A percentile compares a stretch with the other conserved stretches of the same genome.
phyloP scores from a whole-genome alignment of 192 early-diverging fungal genomes.

The Mortierella antarctica region DNA sequence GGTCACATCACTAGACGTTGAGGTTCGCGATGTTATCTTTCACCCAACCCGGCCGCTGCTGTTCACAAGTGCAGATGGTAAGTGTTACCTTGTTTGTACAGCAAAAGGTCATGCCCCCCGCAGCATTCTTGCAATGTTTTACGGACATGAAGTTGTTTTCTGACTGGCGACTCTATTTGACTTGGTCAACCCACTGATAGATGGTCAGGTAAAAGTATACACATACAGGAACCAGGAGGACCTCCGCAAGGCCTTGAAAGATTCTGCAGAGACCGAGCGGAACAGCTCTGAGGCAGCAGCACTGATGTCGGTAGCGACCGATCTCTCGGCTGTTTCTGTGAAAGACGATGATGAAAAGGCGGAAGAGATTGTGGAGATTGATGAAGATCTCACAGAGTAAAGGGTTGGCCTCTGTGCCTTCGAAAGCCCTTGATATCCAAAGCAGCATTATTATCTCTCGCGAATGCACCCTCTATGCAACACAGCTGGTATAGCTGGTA shows the following conservation, averaged over 20 bases:
- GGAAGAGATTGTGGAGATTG: conserved; percentile 15
- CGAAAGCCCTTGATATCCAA: background rate
- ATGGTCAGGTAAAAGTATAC: conserved; percentile 76
- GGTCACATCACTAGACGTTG: conserved; percentile 66
- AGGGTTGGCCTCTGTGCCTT: background rate
- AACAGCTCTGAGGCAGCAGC: conserved; percentile 24
- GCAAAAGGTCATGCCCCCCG: too few species aligned
- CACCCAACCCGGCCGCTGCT: conserved; percentile 84
- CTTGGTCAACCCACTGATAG: conserved; percentile 24
- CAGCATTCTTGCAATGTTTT: background rate
- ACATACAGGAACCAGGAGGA: conserved; percentile 55
- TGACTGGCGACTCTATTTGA: background rate
- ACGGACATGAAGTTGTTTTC: background rate
- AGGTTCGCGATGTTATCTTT: conserved; percentile 94
- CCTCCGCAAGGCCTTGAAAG: conserved; percentile 25
- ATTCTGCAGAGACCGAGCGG: conserved; percentile 25
- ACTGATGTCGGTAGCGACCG: conserved; percentile 27
- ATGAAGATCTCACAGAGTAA: conserved; percentile 26
- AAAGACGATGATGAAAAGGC: conserved; percentile 31
- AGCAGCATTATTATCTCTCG: background rate
- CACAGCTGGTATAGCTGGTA: too few species aligned
- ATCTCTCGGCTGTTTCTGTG: conserved; percentile 45
- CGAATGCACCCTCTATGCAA: too few species aligned
- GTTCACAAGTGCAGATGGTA: conserved; percentile 90
- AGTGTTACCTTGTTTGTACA: conserved; percentile 2